phyloP scores from a whole-genome alignment of 2,329 filamentous ascomycete species.

The Knufia fluminis region DNA sequence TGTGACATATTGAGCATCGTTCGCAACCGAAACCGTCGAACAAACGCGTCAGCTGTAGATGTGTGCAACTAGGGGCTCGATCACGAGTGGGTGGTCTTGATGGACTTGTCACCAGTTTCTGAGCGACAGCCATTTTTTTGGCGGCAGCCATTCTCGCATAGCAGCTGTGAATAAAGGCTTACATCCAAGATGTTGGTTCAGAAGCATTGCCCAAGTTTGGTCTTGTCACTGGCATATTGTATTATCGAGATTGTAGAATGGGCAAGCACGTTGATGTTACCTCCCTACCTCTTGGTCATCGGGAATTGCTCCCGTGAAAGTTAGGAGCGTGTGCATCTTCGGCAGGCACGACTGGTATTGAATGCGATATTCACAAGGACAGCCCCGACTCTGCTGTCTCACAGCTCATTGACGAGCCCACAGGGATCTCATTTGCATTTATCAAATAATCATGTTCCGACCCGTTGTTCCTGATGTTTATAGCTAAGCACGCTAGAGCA shows the following conservation, averaged over 20 bases:
- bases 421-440: no score
- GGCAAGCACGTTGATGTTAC: background rate
- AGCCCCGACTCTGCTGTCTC: no score
- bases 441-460: no score
- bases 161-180: background rate
- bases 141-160: background rate
- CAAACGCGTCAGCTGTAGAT: constrained; percentile 58
- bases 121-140: constrained; percentile 1
- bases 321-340: background rate
- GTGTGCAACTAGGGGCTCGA: constrained; percentile 46
- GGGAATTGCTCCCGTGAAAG: background rate
- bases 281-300: background rate
- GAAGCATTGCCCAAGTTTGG: background rate
- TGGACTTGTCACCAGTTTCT: background rate
- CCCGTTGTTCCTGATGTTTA: background rate
- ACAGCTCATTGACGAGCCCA: no score
- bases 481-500: background rate
- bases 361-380: no score
- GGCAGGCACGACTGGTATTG: background rate
- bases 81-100: constrained; percentile 4
- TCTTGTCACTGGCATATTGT: background rate
- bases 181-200: background rate
- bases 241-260: background rate
- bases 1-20: constrained; percentile 51
- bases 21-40: constrained; percentile 39